Evolutionary conservation across 2,329 filamentous ascomycete species (phyloP), one percentile per base, ranked within the genome.

Genomic region (Pseudocercospora crystallina): DNA sequence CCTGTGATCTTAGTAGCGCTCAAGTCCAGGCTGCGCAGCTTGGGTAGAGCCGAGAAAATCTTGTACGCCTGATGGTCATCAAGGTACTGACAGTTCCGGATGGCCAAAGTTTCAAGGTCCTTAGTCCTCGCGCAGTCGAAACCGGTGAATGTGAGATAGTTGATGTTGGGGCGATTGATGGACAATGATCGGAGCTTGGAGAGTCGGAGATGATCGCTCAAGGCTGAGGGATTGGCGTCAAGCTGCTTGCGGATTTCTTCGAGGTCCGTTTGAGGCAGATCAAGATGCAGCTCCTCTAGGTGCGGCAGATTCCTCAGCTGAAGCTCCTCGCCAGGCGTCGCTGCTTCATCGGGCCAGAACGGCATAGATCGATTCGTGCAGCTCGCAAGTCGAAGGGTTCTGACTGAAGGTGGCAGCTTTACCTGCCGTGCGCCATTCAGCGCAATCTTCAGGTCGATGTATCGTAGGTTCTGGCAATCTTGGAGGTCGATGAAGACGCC

Each of bases 1-100:
- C 74, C 74, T 0, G 71, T 73, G 33, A 76, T 66, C 5, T 58
- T 55, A 1, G 70, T 71, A 0, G 58, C 54, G 1, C 66, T 68
- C 0, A 76, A 36, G 47, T 76, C 62, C 12, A 76, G 53, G 0
- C 54, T 34, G 33, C 54, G 13, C 61, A 69, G 53, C 8, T 51
- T 46, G 35, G 60, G 33, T 52, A 61, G 15, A 1, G 49, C 12
- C 29, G 51, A 20, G 60, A 61, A 45, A 0, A 74, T 51, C 2
- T 50, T 31, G 7, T 67, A 64, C 9, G 71, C 57, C 11, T 65
- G 61, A 15, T 66, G 62, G 51, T 73, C 71, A 14, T 60, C 53
- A 9, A 45, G 50, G 14, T 35, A 26, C n/a, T 35, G 17, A 29
- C 46, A 58, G 31, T 52, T 49, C 1, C 37, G 34, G 9, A 58